Evolutionary conservation across 106 monocot genomes (phyloP), one percentile per base, ranked within the genome.

Genomic region (Platanthera zijinensis): DNA sequence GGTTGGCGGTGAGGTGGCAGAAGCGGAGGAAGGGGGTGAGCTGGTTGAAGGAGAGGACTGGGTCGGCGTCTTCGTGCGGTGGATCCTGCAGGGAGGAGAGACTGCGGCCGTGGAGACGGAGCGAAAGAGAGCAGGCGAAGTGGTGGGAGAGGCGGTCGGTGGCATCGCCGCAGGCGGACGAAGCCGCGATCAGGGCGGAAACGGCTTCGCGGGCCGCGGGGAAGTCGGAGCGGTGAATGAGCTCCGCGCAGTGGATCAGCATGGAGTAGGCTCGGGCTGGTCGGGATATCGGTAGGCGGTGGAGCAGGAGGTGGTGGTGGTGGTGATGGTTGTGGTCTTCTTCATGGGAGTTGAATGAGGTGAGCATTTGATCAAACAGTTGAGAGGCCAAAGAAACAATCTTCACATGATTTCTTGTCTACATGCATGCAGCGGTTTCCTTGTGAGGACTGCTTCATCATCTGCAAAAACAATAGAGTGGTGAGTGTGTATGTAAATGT

Each of bases 1-100:
- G 97, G 85, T 99, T 99, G 30, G 97, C 94, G 8, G 97, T 99
- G 73, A 99, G 89, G 82, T 99, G 97, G 39, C 87, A 78, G 86
- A 99, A 99, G 48, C 97, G 91, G 74, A 94, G 71, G 82, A 90
- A 99, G 0, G 97, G 97, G 2, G 97, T 86, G 83, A 99, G 77
- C 48, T 99, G 83, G 87, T 94, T 99, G 86, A 94, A 76, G 28
- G 84, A 76, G 53, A 92, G 78, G 75, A 84, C 83, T 51, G 82
- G 79, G 54, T 66, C 70, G 59, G 76, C 39, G 39, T 39, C 3
- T 3, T 39, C 39, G 3, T 3, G 3, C 39, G 39, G 39, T 39
- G 25, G n/a, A 54, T 82, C 53, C 10, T 68, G 67, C 30, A 70
- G 30, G 50, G 81, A 80, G 76, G 79, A 73, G 72, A 51, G 80